Percentiles rank a stretch among this genome's conserved stretches.
Conservation (phyloP, 441 rosid genomes). For the Adansonia rubrostipa region DNA sequence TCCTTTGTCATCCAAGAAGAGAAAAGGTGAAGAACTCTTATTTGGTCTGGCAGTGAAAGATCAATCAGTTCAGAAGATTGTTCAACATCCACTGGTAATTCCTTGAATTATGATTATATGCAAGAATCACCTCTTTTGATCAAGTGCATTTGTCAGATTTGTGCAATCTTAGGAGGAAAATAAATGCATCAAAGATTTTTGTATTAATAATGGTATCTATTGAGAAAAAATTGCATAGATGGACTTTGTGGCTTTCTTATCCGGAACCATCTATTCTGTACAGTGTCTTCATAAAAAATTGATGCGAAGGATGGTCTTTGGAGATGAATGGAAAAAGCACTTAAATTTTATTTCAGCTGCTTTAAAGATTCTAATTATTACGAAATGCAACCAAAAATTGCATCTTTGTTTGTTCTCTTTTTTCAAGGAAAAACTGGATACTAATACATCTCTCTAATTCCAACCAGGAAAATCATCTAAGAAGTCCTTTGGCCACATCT, state of each 20-base stretch:
- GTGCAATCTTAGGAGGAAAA: neutral
- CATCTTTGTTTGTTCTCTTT: neutral
- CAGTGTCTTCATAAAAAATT: neutral
- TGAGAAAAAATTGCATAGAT: conserved; percentile 15
- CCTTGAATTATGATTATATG: conserved; percentile 25
- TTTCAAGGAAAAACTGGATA: neutral
- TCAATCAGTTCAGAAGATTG: conserved; percentile 33
- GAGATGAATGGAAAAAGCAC: conserved; percentile 6
- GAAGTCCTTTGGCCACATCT: conserved; percentile 32
- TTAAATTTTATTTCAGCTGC: neutral
- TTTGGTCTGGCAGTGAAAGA: conserved; percentile 41
- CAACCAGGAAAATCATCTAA: conserved; percentile 43
- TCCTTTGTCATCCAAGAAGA: conserved; percentile 52
- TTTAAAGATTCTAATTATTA: conserved; percentile 12
- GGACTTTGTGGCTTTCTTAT: neutral
- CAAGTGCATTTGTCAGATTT: neutral
- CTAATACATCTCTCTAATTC: conserved; percentile 9
- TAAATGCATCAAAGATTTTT: neutral
- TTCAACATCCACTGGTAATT: conserved; percentile 55
- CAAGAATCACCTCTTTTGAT: neutral
- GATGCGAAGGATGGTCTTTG: conserved; percentile 7
- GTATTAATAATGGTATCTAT: neutral
- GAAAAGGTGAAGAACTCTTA: conserved; percentile 54
- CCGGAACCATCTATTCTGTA: conserved; percentile 13
- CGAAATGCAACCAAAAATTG: neutral